Evolutionary conservation across 2,329 filamentous ascomycete species (phyloP).

Genomic region (Diplodia intermedia): DNA sequence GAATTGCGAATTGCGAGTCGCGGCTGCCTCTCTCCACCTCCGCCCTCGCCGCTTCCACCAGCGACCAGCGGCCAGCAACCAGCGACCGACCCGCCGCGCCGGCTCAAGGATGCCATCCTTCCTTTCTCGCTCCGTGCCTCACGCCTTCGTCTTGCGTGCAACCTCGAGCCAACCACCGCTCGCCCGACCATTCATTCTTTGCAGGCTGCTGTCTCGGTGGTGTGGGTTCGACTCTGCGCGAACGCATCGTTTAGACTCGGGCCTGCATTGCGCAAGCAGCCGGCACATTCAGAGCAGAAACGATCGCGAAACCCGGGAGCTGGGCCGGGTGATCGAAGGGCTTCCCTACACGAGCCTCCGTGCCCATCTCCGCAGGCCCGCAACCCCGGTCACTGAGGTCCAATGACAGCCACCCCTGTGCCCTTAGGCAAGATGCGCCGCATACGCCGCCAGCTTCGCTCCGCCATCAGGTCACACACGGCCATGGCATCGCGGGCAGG

Average conservation of each 20-base stretch:
- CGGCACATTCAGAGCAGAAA: constrained; percentile 5
- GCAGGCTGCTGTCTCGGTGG: background rate
- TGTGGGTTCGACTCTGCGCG: background rate
- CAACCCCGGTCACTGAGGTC: background rate
- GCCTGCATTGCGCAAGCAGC: constrained; percentile 18
- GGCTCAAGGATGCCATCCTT: constrained; percentile 8
- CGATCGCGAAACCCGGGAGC: constrained; percentile 6
- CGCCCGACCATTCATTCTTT: background rate
- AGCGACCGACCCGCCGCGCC: constrained; percentile 4
- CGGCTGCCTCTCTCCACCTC: constrained; percentile 5
- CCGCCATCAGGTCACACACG: constrained; percentile 7
- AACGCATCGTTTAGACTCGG: background rate
- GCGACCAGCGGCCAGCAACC: background rate
- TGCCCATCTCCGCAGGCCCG: constrained; percentile 10
- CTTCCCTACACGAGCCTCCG: constrained; percentile 4
- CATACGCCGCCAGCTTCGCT: background rate
- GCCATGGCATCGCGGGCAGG: constrained; percentile 10
- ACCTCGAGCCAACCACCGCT: background rate
- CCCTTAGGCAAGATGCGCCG: background rate
- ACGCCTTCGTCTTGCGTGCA: background rate
- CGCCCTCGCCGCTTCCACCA: background rate
- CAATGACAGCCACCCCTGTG: background rate
- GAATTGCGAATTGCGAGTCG: background rate
- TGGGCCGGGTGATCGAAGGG: background rate
- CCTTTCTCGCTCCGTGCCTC: constrained; percentile 12